phyloP scores from a whole-genome alignment of 169 alveolate species.

The Eimeria zaria region DNA sequence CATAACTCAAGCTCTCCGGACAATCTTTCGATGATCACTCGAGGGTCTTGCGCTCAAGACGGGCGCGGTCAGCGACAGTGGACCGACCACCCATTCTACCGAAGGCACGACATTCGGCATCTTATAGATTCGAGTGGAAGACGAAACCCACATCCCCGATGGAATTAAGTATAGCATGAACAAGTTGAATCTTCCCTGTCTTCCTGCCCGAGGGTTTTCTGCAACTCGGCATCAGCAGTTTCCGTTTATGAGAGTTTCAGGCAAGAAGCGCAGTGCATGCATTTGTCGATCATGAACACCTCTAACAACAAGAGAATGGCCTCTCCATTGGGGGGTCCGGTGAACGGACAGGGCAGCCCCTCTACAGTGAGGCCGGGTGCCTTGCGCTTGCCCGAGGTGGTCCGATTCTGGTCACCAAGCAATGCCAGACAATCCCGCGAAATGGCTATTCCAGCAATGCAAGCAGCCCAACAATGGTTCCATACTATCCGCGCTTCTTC shows the following conservation, averaged over 20 bases:
- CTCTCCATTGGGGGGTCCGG: not conserved
- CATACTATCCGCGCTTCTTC: not conserved
- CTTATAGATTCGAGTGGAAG: not conserved
- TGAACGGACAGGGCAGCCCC: constrained; percentile 13
- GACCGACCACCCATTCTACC: not conserved
- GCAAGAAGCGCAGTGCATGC: not conserved
- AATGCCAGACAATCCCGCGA: constrained; percentile 1
- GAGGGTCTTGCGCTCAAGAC: not conserved
- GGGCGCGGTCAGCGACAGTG: not conserved
- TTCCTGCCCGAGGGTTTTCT: not conserved
- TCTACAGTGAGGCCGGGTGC: not conserved
- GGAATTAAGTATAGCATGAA: not conserved
- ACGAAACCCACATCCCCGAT: not conserved
- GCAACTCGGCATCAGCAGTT: not conserved
- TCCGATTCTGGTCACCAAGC: constrained; percentile 60
- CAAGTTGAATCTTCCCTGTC: not conserved
- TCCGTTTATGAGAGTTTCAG: not conserved
- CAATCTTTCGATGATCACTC: not conserved
- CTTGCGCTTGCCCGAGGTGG: not conserved
- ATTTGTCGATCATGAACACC: constrained; percentile 1
- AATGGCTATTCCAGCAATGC: not conserved
- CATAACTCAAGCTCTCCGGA: not conserved
- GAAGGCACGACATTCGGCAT: not conserved
- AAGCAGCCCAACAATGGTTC: not conserved
- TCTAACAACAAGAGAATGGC: not conserved